Evolutionary conservation across 2,329 filamentous ascomycete genomes (phyloP).

Genomic region (Fonsecaea erecta): DNA sequence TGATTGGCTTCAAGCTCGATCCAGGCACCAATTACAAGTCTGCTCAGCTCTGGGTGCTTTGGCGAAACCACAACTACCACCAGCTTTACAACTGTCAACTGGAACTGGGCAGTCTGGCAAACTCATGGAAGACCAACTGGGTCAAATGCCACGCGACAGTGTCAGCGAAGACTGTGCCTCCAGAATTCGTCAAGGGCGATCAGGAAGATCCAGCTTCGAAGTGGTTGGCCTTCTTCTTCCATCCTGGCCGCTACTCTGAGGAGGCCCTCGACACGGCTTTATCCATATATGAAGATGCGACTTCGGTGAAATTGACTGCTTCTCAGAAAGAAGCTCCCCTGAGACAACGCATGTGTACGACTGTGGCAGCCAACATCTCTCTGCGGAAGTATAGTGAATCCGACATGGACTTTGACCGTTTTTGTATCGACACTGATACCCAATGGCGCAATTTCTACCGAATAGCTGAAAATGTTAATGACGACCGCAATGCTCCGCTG

Average conservation of each 20-base stretch:
- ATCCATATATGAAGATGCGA: slow-evolving; percentile 74
- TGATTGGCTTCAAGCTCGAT: slow-evolving; percentile 74
- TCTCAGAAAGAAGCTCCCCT: slow-evolving; percentile 47
- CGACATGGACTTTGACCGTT: slow-evolving; percentile 75
- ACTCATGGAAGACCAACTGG: slow-evolving; percentile 72
- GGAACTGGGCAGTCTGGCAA: slow-evolving; percentile 65
- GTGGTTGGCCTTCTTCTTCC: slow-evolving; percentile 84
- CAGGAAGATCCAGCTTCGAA: slow-evolving; percentile 75
- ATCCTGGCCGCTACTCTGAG: slow-evolving; percentile 78
- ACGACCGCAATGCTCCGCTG: slow-evolving; percentile 79
- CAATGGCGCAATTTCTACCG: slow-evolving; percentile 93
- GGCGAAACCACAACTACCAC: slow-evolving; percentile 83
- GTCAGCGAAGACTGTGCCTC: slow-evolving; percentile 48
- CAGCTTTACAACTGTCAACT: slow-evolving; percentile 75
- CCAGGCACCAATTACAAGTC: slow-evolving; percentile 57
- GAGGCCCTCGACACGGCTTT: slow-evolving; percentile 83
- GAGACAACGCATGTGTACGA: slow-evolving; percentile 41
- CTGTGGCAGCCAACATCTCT: slow-evolving; percentile 48
- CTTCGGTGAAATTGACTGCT: slow-evolving; percentile 38
- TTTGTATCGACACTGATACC: slow-evolving; percentile 72
- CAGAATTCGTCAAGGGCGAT: slow-evolving; percentile 66
- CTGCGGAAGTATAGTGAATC: slow-evolving; percentile 76
- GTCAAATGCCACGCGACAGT: slow-evolving; percentile 62
- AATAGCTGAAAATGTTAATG: slow-evolving; percentile 82
- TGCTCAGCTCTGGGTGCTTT: slow-evolving; percentile 74